phyloP scores from a whole-genome alignment of 2,329 filamentous ascomycete species.

The Microascus cirrosus region DNA sequence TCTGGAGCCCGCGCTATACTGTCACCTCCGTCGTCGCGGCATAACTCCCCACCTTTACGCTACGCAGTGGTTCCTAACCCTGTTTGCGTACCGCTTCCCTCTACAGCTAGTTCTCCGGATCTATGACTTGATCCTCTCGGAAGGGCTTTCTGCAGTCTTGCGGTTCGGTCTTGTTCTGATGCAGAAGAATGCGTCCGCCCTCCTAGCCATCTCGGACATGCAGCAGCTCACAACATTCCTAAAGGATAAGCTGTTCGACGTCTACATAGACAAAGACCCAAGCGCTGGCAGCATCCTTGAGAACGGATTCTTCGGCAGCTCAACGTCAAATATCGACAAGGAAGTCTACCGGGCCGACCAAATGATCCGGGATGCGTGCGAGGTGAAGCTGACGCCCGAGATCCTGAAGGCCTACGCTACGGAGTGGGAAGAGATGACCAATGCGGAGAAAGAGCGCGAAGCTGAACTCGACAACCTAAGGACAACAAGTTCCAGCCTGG shows the following conservation, averaged over 20 bases:
- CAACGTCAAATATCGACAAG: constrained; percentile 80
- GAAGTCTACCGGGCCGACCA: constrained; percentile 93
- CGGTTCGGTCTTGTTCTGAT: constrained; percentile 93
- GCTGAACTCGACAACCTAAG: constrained; percentile 67
- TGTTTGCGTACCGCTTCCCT: constrained; percentile 98
- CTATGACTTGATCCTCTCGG: constrained; percentile 88
- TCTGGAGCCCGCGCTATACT: constrained; percentile 85
- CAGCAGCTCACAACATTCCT: constrained; percentile 76
- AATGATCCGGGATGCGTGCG: constrained; percentile 84
- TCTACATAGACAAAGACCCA: constrained; percentile 90
- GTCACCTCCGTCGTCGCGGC: constrained; percentile 77
- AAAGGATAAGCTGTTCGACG: constrained; percentile 90
- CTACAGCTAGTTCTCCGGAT: constrained; percentile 92
- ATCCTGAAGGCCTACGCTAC: constrained; percentile 67
- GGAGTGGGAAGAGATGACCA: constrained; percentile 89
- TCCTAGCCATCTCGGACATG: constrained; percentile 88
- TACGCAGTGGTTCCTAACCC: constrained; percentile 95
- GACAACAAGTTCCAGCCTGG: constrained; percentile 52
- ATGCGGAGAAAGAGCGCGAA: constrained; percentile 71
- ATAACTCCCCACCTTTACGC: constrained; percentile 91
- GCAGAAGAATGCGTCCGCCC: constrained; percentile 75
- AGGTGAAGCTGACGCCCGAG: constrained; percentile 73
- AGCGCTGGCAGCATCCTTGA: constrained; percentile 89
- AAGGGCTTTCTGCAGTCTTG: constrained; percentile 84
- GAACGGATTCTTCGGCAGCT: constrained; percentile 93